Evolutionary conservation across 805 yeast species (phyloP).

Genomic region (Yarrowia sp.): DNA sequence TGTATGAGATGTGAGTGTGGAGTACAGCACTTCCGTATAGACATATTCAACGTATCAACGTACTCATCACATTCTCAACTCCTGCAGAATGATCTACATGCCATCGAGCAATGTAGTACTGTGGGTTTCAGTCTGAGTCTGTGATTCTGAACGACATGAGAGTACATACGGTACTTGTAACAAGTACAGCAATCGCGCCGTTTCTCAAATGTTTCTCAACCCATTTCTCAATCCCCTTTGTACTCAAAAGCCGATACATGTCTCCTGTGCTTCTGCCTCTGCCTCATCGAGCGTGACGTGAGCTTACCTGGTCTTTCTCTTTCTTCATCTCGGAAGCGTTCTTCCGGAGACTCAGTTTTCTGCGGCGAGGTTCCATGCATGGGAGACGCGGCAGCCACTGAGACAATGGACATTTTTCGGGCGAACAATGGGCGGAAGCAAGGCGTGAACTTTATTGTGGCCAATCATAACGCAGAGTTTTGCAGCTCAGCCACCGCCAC

Average conservation of each 20-base stretch:
- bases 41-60: no score
- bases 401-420: not conserved
- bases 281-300: not conserved
- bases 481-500: conserved; percentile 10
- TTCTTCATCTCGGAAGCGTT: not conserved
- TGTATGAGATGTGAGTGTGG: no score
- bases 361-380: conserved; percentile 1
- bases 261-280: not conserved
- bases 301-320: no score
- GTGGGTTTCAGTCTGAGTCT: no score
- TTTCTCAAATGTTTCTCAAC: no score
- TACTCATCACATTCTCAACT: no score
- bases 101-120: not conserved
- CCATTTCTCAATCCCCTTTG: no score
- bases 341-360: not conserved
- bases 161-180: no score
- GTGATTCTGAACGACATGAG: no score
- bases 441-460: not conserved
- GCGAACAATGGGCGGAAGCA: not conserved
- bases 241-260: no score
- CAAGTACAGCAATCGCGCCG: no score
- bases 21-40: no score
- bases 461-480: not conserved
- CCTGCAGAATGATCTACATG: not conserved
- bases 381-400: not conserved